A percentile compares a stretch with the other conserved stretches of the same genome.
These are phyloP conservation scores for Diplodia corticola DNA, from an alignment of 2,329 filamentous ascomycete species.

Conservation along the genomic window DNA sequence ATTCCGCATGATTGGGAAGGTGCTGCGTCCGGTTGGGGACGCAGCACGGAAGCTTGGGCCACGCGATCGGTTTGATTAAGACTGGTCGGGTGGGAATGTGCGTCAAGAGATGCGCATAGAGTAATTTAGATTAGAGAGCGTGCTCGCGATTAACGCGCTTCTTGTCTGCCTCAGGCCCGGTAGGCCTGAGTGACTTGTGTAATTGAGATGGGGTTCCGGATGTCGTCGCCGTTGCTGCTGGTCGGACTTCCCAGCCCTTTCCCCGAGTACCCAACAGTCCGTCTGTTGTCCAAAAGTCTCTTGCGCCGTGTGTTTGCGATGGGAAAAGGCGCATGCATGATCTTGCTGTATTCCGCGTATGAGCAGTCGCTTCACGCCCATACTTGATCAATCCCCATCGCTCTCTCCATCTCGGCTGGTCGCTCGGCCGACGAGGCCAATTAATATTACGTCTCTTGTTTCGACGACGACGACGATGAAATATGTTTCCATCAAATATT, in stretches of 20 bases:
- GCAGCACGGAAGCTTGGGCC: conserved; percentile 13
- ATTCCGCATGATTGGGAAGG: conserved; percentile 1
- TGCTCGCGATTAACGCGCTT: background rate
- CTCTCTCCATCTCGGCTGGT: background rate
- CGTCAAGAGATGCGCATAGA: conserved; percentile 5
- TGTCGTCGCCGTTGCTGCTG: background rate
- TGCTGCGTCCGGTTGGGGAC: background rate
- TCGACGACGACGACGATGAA: no score
- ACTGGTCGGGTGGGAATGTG: conserved; percentile 12
- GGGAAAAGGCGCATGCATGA: no score
- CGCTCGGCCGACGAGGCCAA: background rate
- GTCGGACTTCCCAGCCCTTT: background rate
- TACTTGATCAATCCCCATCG: background rate
- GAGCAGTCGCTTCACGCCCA: background rate
- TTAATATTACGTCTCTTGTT: background rate
- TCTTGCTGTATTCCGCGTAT: background rate
- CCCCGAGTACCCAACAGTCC: background rate
- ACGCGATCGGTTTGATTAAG: conserved; percentile 5
- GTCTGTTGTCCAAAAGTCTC: no score
- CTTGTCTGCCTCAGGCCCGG: background rate
- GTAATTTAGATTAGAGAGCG: conserved; percentile 12
- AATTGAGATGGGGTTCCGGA: background rate
- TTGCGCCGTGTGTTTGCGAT: no score
- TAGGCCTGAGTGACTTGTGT: background rate
- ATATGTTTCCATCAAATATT: no score